Base-by-base conservation (phyloP, 352 stramenopile genomes). In the Lagenidium giganteum region DNA sequence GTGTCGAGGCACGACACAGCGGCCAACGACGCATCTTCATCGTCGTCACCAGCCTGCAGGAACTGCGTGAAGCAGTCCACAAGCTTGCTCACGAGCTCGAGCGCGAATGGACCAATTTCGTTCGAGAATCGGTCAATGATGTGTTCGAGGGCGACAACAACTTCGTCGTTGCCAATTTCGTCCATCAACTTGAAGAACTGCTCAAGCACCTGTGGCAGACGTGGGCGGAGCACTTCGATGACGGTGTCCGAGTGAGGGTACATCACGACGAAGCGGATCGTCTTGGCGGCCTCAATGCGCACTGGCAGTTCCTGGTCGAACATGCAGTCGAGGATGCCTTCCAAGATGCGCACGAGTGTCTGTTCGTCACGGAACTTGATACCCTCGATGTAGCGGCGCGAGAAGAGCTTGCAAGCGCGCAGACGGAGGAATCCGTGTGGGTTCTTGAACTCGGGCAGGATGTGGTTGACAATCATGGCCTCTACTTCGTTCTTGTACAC, bases 101-200 rank as follows among this genome's bases (percentile, higher is more conserved):
- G 53, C 28, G 95, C 95, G 49, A 95, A 95, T 1, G 82, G 84
- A 6, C 83, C 92, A 35, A 99, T 98, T 61, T 98, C 87, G 30
- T 98, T 92, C 1, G 91, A 92, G 69, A 98, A 99, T 36, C 90
- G 91, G 57, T 98, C 93, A 35, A 99, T 96, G 45, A 99, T 97
- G 30, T 97, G 73, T 50, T 95, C 79, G 1, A 95, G 68, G 21
- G 94, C 95, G 13, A 96, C 82, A 9, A 98, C 91, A 21, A 99
- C 95, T 67, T 98, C 93, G 63, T 99, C 96, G 47, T 97, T 98
- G n/a, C 95, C 95, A 51, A 98, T 98, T 67, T 98, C 91, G 55
- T 97, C 94, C 95, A 99, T 98, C 28, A 99, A 95, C 33, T 83
- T 87, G 68, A 99, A 99, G 65, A 98, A 99, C 61, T 98, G 91